Evolutionary conservation across 345 rosid genomes (phyloP).

Genomic region (Luvunga scandens): DNA sequence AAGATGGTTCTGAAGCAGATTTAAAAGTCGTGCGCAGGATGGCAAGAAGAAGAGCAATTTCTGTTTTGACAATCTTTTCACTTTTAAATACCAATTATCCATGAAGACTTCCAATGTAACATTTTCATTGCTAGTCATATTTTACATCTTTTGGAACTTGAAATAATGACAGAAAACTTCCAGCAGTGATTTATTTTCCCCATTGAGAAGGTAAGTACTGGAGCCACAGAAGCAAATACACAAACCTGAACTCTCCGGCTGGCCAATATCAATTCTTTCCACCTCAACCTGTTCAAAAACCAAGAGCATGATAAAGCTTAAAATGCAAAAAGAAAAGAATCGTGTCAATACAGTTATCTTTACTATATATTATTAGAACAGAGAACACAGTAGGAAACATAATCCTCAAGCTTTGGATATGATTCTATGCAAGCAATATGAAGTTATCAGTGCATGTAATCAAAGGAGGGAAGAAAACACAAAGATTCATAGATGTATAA

Average conservation of each 20-base stretch:
- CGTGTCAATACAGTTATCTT: not conserved
- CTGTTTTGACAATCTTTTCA: not conserved
- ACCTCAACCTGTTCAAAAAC: conserved; percentile 64
- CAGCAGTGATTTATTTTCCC: not conserved
- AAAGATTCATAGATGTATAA: not conserved
- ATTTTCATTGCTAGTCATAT: not conserved
- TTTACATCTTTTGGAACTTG: not conserved
- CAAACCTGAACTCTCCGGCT: conserved; percentile 50
- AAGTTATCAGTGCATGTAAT: not conserved
- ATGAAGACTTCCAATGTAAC: not conserved
- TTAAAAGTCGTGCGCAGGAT: not conserved
- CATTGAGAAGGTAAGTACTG: not conserved
- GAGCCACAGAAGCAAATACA: conserved; percentile 7
- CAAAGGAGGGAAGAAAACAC: not conserved
- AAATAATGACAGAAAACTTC: conserved; percentile 9
- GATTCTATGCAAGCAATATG: not conserved
- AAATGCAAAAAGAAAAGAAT: conserved; percentile 1
- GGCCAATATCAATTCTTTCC: conserved; percentile 75
- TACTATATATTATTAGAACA: not conserved
- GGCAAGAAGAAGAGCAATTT: not conserved
- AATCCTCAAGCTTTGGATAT: not conserved
- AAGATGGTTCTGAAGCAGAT: not conserved
- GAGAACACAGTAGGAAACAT: not conserved
- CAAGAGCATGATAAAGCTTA: not conserved
- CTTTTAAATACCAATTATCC: too few relatives aligned